Conservation (phyloP, 2,329 filamentous ascomycete species). For the Cladosporium sp. region DNA sequence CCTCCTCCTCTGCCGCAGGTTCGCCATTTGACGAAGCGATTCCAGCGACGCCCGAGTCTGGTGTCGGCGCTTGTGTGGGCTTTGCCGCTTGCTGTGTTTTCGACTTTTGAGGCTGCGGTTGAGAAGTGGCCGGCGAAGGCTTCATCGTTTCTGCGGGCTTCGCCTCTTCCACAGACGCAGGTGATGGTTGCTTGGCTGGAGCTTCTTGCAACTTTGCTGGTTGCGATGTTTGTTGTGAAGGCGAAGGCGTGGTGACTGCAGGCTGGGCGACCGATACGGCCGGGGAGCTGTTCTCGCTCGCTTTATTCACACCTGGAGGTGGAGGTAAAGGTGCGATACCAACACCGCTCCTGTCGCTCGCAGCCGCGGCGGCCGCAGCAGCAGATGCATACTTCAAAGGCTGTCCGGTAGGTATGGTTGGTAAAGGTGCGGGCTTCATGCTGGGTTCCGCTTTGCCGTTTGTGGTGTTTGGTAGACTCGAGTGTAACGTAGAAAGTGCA, state of each 20-base stretch:
- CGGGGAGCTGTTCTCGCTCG: conserved; percentile 55
- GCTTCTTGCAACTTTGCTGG: conserved; percentile 22
- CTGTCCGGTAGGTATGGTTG: conserved; percentile 78
- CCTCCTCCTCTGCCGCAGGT: conserved; percentile 41
- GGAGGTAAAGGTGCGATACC: conserved; percentile 91
- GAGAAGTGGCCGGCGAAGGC: conserved; percentile 32
- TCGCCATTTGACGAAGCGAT: conserved; percentile 48
- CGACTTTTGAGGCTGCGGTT: conserved; percentile 30
- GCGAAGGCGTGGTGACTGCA: conserved; percentile 34
- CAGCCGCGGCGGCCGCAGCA: conserved; percentile 80
- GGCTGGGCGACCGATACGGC: conserved; percentile 34
- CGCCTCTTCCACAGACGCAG: conserved; percentile 24
- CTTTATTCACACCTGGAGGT: conserved; percentile 61
- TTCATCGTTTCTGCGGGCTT: conserved; percentile 22
- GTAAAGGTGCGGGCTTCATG: conserved; percentile 91
- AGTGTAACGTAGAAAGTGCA: conserved; percentile 84
- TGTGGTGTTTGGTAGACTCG: conserved; percentile 56
- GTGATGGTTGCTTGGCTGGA: conserved; percentile 22
- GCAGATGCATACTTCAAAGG: conserved; percentile 95
- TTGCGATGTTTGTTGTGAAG: conserved; percentile 20
- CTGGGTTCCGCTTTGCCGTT: conserved; percentile 51
- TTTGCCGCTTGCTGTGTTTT: conserved; percentile 16
- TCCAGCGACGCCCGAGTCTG: conserved; percentile 30
- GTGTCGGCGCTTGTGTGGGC: conserved; percentile 26
- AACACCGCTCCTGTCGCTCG: conserved; percentile 74